Evolutionary conservation across 768 basidiomycete genomes (phyloP).

Genomic region (Tricholoma bakamatsutake): DNA sequence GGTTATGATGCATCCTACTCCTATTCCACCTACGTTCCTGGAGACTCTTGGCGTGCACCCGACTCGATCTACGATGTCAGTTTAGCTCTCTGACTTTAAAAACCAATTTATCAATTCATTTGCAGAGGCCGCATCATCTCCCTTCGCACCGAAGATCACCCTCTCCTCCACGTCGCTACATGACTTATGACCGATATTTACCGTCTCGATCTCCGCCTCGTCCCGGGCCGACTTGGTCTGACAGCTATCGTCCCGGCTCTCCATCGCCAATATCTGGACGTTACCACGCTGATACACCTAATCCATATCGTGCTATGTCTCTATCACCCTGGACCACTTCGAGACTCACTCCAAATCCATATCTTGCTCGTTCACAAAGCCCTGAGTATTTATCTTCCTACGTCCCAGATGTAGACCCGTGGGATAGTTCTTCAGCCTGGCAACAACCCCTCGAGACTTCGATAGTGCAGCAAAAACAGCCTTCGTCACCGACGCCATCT

Average conservation of each 20-base stretch:
- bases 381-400: conserved; percentile 44
- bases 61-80: conserved; percentile 35
- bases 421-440: conserved; percentile 43
- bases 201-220: conserved; percentile 20
- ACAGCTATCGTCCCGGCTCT: conserved; percentile 14
- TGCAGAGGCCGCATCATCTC: conserved; percentile 28
- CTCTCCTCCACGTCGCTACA: conserved; percentile 39
- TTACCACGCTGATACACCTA: conserved; percentile 38
- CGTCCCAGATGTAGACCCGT: conserved; percentile 34
- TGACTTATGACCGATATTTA: conserved; percentile 47
- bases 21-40: conserved; percentile 25
- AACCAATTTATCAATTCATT: conserved; percentile 12
- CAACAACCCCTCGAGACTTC: conserved; percentile 24
- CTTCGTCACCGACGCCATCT: conserved; percentile 30
- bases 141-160: conserved; percentile 40
- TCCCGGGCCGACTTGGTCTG: conserved; percentile 4
- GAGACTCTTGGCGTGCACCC: conserved; percentile 29
- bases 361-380: conserved; percentile 44
- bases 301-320: conserved; percentile 25
- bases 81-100: conserved; percentile 9
- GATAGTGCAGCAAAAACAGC: conserved; percentile 38
- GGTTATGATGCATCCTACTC: conserved; percentile 32
- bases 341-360: conserved; percentile 14
- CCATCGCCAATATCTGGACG: conserved; percentile 17
- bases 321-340: not conserved